Conservation (phyloP, 345 rosid genomes). For the Aegle marmelos region DNA sequence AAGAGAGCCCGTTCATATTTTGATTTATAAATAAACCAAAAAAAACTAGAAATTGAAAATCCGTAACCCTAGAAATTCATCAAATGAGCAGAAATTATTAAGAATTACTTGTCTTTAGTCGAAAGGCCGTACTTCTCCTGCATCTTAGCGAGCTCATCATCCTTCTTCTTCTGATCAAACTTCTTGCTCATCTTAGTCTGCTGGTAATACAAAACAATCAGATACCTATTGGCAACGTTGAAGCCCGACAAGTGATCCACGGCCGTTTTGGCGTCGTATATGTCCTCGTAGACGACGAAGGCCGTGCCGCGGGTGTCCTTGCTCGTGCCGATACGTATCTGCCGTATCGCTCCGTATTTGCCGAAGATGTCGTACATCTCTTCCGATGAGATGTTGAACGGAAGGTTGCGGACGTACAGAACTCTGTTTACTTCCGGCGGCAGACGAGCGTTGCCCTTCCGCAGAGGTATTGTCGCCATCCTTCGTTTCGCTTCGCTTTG, state of each 20-base stretch:
- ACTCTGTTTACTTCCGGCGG: conserved; percentile 96
- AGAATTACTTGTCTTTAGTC: conserved; percentile 69
- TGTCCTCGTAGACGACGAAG: conserved; percentile 92
- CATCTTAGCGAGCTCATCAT: conserved; percentile 74
- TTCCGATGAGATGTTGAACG: conserved; percentile 95
- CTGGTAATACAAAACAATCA: conserved; percentile 88
- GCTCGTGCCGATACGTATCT: conserved; percentile 84
- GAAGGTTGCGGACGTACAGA: conserved; percentile 95
- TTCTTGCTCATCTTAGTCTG: conserved; percentile 93
- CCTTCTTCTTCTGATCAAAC: conserved; percentile 92
- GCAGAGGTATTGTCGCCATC: conserved; percentile 76
- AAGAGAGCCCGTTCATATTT: neutral
- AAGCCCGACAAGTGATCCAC: conserved; percentile 98
- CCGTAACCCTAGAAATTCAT: neutral
- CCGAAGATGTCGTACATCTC: conserved; percentile 99
- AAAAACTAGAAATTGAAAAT: neutral
- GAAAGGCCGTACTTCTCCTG: conserved; percentile 94
- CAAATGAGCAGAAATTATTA: neutral
- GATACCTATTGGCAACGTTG: conserved; percentile 91
- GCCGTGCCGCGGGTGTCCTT: conserved; percentile 97
- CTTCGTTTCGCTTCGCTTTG: too few species aligned
- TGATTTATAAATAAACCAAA: neutral
- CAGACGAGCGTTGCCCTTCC: conserved; percentile 84
- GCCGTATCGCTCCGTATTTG: conserved; percentile 94
- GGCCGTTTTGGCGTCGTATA: conserved; percentile 94